Conservation (phyloP, 768 basidiomycete species). For the Collybia nuda region DNA sequence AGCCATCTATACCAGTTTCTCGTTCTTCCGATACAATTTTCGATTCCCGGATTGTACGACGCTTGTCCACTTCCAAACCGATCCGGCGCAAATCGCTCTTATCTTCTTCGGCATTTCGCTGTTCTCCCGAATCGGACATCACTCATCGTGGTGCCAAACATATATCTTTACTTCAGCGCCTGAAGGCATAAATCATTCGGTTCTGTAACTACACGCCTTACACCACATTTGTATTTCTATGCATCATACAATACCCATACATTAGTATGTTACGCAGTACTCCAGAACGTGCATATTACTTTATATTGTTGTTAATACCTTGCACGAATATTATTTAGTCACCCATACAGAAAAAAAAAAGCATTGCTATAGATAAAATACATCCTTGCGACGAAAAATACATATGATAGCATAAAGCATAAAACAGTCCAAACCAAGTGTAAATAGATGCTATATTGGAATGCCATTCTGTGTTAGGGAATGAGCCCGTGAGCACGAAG, state of each 20-base stretch:
- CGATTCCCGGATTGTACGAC: conserved; percentile 7
- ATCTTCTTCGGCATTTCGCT: conserved; percentile 9
- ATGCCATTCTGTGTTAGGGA: conserved; percentile 18
- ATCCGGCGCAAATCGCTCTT: conserved; percentile 10
- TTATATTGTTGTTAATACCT: background rate
- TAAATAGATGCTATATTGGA: conserved; percentile 10
- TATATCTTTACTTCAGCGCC: conserved; percentile 32
- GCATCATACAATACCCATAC: conserved; percentile 17
- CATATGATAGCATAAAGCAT: conserved; percentile 9
- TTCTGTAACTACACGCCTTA: conserved; percentile 2
- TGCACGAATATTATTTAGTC: background rate
- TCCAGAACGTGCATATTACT: conserved; percentile 7
- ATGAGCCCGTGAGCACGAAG: conserved; percentile 50
- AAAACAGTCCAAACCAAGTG: conserved; percentile 7
- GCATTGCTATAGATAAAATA: conserved; percentile 8
- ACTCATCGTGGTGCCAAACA: conserved; percentile 25
- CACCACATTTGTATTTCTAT: conserved; percentile 15
- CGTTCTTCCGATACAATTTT: conserved; percentile 7
- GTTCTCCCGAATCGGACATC: conserved; percentile 9
- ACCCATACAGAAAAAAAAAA: conserved; percentile 4
- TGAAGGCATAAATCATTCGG: conserved; percentile 22
- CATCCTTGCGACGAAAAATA: conserved; percentile 9
- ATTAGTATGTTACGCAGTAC: conserved; percentile 4
- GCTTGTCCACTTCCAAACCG: conserved; percentile 4
- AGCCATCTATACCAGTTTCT: conserved; percentile 13